A percentile compares a stretch with the other conserved stretches of the same genome.
Conservation (phyloP, 768 basidiomycete genomes). For the Cystofilobasidium bisporidii region DNA sequence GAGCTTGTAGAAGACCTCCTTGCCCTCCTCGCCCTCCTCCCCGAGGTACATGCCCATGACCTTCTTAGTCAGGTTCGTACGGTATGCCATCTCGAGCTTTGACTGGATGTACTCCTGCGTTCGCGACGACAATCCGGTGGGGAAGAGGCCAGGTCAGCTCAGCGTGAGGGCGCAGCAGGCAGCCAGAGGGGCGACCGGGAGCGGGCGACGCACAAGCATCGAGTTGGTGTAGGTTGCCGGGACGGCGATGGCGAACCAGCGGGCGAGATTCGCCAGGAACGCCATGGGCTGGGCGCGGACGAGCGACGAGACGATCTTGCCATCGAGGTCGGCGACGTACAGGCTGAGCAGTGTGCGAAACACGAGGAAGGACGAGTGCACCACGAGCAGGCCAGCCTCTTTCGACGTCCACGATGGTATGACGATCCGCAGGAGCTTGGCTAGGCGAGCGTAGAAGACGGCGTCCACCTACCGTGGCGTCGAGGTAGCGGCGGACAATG, state of each 20-base stretch:
- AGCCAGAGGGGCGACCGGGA: background rate
- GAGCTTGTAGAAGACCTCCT: constrained; percentile 81
- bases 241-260: constrained; percentile 79
- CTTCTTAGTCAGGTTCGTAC: constrained; percentile 56
- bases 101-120: constrained; percentile 69
- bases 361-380: constrained; percentile 81
- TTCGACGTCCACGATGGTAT: constrained; percentile 76
- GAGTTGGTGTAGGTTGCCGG: constrained; percentile 66
- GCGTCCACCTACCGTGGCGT: constrained; percentile 96
- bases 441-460: constrained; percentile 73
- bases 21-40: constrained; percentile 50
- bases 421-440: constrained; percentile 68
- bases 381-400: constrained; percentile 72
- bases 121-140: background rate
- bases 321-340: constrained; percentile 49
- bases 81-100: constrained; percentile 51
- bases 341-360: constrained; percentile 84
- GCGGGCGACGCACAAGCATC: constrained; percentile 48
- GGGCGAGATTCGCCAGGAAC: constrained; percentile 74
- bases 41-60: constrained; percentile 79
- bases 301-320: constrained; percentile 84
- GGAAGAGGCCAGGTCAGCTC: no score
- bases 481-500: no score
- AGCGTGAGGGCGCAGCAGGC: background rate
- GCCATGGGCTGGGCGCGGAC: constrained; percentile 70